Percentiles rank a stretch among this genome's conserved stretches.
phyloP scores from a whole-genome alignment of 345 rosid species.

The Aquilaria malaccensis region DNA sequence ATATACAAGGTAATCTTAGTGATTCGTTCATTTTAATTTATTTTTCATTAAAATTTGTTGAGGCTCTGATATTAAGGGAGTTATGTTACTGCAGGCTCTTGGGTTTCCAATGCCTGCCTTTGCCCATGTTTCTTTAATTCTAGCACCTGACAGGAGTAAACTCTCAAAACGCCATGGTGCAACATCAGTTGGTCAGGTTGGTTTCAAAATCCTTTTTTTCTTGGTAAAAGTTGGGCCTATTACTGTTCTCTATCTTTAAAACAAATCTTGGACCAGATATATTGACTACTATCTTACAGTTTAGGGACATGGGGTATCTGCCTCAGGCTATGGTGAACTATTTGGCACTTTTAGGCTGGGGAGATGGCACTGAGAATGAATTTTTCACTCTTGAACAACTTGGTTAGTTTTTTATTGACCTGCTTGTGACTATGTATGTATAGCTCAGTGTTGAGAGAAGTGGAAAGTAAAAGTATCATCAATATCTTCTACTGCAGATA shows the following conservation, averaged over 20 bases:
- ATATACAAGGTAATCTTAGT: conserved; percentile 63
- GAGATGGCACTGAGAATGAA: conserved; percentile 98
- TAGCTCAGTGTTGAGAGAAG: neutral
- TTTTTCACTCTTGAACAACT: conserved; percentile 78
- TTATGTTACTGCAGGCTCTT: conserved; percentile 58
- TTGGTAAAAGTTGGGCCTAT: conserved; percentile 5
- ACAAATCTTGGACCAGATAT: neutral
- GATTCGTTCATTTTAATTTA: neutral
- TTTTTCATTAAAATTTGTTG: conserved; percentile 7
- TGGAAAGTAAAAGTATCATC: neutral
- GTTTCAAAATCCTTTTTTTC: conserved; percentile 4
- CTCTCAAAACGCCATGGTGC: conserved; percentile 94
- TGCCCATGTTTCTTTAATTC: conserved; percentile 91
- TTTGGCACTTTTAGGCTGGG: conserved; percentile 94
- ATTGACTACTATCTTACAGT: conserved; percentile 32
- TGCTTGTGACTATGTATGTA: neutral
- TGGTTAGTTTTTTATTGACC: conserved; percentile 37
- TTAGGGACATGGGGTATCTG: conserved; percentile 89
- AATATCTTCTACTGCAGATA: conserved; percentile 5
- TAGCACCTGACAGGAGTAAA: conserved; percentile 93
- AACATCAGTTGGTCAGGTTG: conserved; percentile 93
- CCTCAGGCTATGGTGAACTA: conserved; percentile 95
- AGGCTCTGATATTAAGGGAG: conserved; percentile 9
- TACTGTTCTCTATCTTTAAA: conserved; percentile 4
- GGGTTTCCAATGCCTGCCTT: conserved; percentile 83